Conservation (phyloP, 2,329 filamentous ascomycete genomes). For the Emydomyces testavorans region DNA sequence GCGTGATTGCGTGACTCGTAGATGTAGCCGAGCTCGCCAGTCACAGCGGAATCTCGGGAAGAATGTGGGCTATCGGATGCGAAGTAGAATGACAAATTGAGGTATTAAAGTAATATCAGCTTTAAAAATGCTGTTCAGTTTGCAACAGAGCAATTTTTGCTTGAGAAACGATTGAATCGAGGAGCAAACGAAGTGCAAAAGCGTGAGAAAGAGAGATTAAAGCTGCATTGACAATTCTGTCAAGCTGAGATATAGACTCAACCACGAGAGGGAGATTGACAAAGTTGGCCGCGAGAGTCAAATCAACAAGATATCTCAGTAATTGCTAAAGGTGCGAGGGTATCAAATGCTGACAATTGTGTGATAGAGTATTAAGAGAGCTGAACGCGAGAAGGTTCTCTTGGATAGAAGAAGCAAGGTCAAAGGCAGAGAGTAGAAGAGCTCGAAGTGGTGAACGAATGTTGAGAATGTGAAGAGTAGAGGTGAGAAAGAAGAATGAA, state of each 20-base stretch:
- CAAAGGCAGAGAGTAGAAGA: background rate
- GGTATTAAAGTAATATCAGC: background rate
- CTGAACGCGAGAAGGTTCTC: background rate
- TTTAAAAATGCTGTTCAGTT: background rate
- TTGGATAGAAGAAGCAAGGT: background rate
- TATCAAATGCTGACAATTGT: constrained; percentile 4
- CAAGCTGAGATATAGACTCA: background rate
- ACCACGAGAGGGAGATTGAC: background rate
- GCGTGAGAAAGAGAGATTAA: no score
- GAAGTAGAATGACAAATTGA: background rate
- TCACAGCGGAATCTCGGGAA: background rate
- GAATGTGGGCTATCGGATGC: background rate
- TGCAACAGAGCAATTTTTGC: background rate
- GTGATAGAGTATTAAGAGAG: background rate
- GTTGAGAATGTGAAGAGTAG: background rate
- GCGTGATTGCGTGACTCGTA: background rate
- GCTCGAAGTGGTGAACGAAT: background rate
- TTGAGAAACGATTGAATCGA: background rate
- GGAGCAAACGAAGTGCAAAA: background rate
- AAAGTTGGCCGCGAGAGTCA: background rate
- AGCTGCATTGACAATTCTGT: no score
- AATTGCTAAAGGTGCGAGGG: background rate
- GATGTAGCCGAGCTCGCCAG: no score
- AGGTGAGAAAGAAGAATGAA: background rate
- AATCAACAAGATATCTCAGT: background rate